Conservation (phyloP, 257 asterid species). For the Primulina eburnea region DNA sequence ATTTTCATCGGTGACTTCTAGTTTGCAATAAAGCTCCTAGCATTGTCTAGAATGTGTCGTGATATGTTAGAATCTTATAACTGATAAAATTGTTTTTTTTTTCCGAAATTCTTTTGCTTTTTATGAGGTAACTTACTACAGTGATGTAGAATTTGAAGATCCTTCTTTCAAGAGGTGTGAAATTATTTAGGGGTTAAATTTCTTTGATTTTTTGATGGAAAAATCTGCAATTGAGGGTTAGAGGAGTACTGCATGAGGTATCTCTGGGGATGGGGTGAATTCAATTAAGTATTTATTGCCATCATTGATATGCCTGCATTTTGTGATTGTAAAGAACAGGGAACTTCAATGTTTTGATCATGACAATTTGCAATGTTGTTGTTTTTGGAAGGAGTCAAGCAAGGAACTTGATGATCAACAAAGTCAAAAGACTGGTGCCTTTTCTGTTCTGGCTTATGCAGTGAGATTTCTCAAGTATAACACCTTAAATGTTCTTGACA, state of each 20-base stretch:
- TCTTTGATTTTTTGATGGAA: not conserved
- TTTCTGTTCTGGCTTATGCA: too few relatives aligned
- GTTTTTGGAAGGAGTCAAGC: too few relatives aligned
- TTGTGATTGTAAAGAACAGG: too few relatives aligned
- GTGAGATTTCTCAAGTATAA: too few relatives aligned
- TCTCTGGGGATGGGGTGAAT: constrained; percentile 7
- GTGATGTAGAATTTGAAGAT: constrained; percentile 11
- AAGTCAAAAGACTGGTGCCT: too few relatives aligned
- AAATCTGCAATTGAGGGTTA: constrained; percentile 3
- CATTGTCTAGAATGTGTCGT: constrained; percentile 1
- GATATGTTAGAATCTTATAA: constrained; percentile 14
- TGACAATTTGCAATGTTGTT: too few relatives aligned
- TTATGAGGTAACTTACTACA: not conserved
- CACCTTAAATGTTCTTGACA: too few relatives aligned
- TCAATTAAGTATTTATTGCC: constrained; percentile 2
- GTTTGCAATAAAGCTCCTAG: not conserved
- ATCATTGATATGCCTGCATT: not conserved
- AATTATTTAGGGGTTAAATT: constrained; percentile 7
- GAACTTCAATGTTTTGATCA: too few relatives aligned
- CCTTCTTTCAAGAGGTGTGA: not conserved
- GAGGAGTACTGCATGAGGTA: not conserved
- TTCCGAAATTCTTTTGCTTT: not conserved
- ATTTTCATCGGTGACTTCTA: not conserved
- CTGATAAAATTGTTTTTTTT: not conserved
- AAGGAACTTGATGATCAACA: too few relatives aligned